Evolutionary conservation across 768 basidiomycete genomes (phyloP).

Genomic region (Wakefieldia striispora): DNA sequence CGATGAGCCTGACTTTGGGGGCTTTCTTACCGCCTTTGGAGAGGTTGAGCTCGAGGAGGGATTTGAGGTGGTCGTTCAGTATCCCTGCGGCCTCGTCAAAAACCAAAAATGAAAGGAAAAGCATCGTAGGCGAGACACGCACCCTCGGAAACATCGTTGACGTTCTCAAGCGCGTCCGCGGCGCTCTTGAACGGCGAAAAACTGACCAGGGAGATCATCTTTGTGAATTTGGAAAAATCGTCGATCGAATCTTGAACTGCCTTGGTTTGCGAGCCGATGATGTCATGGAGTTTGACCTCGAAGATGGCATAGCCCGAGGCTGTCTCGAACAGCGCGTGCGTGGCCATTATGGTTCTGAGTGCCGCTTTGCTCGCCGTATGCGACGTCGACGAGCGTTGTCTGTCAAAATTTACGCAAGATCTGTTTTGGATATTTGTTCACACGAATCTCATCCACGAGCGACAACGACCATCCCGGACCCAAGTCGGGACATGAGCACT

Average conservation of each 20-base stretch:
- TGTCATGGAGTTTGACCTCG: constrained; percentile 81
- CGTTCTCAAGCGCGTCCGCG: constrained; percentile 91
- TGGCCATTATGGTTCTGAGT: constrained; percentile 50
- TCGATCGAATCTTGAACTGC: constrained; percentile 83
- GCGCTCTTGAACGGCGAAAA: constrained; percentile 95
- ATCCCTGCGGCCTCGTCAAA: constrained; percentile 52
- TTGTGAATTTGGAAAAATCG: constrained; percentile 84
- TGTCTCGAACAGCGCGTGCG: constrained; percentile 90
- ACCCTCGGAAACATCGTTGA: constrained; percentile 97
- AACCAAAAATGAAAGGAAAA: too few relatives aligned
- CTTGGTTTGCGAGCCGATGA: constrained; percentile 77
- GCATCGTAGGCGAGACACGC: constrained; percentile 20
- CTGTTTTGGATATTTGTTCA: constrained; percentile 2
- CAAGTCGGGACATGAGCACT: neutral
- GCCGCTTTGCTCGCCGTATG: constrained; percentile 29
- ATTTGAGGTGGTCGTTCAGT: constrained; percentile 78
- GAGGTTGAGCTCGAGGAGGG: constrained; percentile 85
- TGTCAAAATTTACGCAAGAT: constrained; percentile 14
- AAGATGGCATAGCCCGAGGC: constrained; percentile 94
- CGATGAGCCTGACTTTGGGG: constrained; percentile 68
- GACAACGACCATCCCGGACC: too few relatives aligned
- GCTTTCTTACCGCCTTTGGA: constrained; percentile 67
- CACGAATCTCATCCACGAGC: too few relatives aligned
- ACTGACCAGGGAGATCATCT: constrained; percentile 87
- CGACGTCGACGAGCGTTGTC: constrained; percentile 30